Evolutionary conservation across 2,329 filamentous ascomycete species (phyloP).

Genomic region (Ustilaginoidea virens): DNA sequence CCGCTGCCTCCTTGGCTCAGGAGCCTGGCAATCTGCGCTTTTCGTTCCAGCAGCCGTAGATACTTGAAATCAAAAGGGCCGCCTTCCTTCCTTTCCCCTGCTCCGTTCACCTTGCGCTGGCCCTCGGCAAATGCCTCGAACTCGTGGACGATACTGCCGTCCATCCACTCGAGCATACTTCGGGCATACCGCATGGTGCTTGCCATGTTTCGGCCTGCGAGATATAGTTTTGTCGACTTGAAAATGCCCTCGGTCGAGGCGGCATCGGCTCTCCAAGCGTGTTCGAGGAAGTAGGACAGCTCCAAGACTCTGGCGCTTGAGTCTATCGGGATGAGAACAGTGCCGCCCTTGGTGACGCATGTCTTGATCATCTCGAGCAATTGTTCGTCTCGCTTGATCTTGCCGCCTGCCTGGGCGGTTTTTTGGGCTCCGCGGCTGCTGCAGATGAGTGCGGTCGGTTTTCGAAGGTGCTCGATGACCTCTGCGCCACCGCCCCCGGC

Average conservation of each 20-base stretch:
- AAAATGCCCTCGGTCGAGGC: constrained; percentile 34
- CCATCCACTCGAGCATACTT: constrained; percentile 99
- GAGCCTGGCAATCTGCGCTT: constrained; percentile 62
- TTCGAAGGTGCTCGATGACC: constrained; percentile 83
- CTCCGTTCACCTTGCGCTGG: constrained; percentile 28
- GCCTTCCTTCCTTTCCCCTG: constrained; percentile 35
- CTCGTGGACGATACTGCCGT: constrained; percentile 83
- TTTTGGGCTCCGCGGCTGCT: constrained; percentile 69
- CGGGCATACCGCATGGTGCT: constrained; percentile 82
- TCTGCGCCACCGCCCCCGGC: constrained; percentile 68
- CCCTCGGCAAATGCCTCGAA: constrained; percentile 58
- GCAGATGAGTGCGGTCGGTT: constrained; percentile 87
- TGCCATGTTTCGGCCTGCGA: constrained; percentile 74
- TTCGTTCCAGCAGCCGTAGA: constrained; percentile 68
- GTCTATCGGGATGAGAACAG: constrained; percentile 84
- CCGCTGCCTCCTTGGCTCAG: constrained; percentile 25
- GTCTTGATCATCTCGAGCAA: constrained; percentile 69
- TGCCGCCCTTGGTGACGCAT: constrained; percentile 69
- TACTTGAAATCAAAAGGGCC: constrained; percentile 86
- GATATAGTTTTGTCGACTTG: constrained; percentile 48
- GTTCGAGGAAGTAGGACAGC: constrained; percentile 80
- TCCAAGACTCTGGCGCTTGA: constrained; percentile 91
- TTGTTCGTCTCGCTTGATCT: constrained; percentile 71
- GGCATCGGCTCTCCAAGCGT: constrained; percentile 65
- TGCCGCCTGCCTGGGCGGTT: constrained; percentile 52